These are phyloP conservation scores for Boletales sp. DNA, from an alignment of 768 basidiomycete species.

Conservation along the genomic window DNA sequence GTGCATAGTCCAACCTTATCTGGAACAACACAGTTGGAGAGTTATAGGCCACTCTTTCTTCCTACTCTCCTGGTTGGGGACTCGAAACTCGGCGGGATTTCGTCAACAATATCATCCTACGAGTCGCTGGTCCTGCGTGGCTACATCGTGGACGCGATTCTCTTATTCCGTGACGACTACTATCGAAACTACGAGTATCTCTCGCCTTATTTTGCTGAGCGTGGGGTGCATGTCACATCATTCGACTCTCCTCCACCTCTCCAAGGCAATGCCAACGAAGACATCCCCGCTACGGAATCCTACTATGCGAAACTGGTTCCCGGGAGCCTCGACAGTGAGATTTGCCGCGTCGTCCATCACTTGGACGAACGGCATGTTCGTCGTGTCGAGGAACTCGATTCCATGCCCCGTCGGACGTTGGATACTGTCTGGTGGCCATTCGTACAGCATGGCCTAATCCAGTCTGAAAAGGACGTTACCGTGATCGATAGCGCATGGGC, in stretches of 20 bases:
- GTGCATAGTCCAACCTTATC: slow-evolving; percentile 88
- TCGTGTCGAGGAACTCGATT: slow-evolving; percentile 70
- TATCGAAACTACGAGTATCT: slow-evolving; percentile 89
- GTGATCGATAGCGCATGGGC: slow-evolving; percentile 88
- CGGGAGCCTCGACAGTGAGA: slow-evolving; percentile 29
- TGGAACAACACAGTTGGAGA: slow-evolving; percentile 79
- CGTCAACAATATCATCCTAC: slow-evolving; percentile 87
- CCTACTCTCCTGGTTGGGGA: slow-evolving; percentile 89
- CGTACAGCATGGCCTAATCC: slow-evolving; percentile 80
- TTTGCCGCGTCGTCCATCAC: slow-evolving; percentile 49
- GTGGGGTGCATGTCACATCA: slow-evolving; percentile 52
- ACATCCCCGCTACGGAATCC: slow-evolving; percentile 52
- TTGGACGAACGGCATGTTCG: slow-evolving; percentile 59
- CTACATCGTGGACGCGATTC: slow-evolving; percentile 78
- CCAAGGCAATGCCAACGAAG: slow-evolving; percentile 39
- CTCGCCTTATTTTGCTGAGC: slow-evolving; percentile 70
- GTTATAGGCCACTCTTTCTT: slow-evolving; percentile 81
- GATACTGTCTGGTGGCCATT: slow-evolving; percentile 96
- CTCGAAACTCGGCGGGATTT: slow-evolving; percentile 89
- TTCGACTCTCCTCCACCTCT: slow-evolving; percentile 58
- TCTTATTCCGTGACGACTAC: slow-evolving; percentile 82
- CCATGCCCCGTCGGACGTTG: slow-evolving; percentile 75
- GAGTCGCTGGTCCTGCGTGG: slow-evolving; percentile 90
- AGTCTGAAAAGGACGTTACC: slow-evolving; percentile 68
- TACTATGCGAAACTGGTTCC: slow-evolving; percentile 64